Base-by-base conservation (phyloP, 2,329 filamentous ascomycete species). In the Berkeleyomyces basicola region DNA sequence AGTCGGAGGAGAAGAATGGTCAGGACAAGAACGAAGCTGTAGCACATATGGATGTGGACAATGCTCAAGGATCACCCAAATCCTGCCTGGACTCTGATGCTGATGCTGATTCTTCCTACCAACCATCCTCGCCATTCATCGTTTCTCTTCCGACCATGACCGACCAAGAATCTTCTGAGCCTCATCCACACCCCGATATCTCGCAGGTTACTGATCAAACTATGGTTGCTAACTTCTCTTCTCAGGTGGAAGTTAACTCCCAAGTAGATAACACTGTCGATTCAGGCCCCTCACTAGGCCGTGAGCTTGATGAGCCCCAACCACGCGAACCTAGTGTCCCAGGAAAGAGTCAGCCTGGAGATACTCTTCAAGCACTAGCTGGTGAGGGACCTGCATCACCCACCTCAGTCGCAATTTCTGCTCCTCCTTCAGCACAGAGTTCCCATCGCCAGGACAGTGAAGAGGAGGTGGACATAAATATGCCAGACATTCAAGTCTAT, bases 191-290 rank as follows among this genome's bases (percentile, higher is more conserved):
- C 31, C 49, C 14, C 10, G 33, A 55, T 36, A 6, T n/a, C 49
- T 14, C 23, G 7, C 49, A 55, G 36, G 11, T 36, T 37, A 55
- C 7, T 14, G 31, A 11, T 55, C 49, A 55, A 14, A 55, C 49
- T 39, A 55, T 55, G 33, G 49, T 37, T 55, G 49, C 49, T 55
- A 33, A 55, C 16, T 39, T 55, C 49, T 55, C 49, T 55, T 55
- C 49, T 55, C 49, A 55, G 49, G 49, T 55, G 49, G 49, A 55
- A 55, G 37, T 39, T 55, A 55, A 55, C 33, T 55, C 33, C 49
- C 31, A 55, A 39, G 49, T 39, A 9, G 33, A 55, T 33, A 31
- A 55, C 1, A 7, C 49, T 7, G 10, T 10, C 3, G 14, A 31
- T 31, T 37, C n/a, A 33, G 37, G n/a, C 31, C 49, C 7, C 31